Evolutionary conservation across 352 stramenopile genomes (phyloP), one percentile per base, ranked within the genome.

Genomic region (Pythium brassicae): DNA sequence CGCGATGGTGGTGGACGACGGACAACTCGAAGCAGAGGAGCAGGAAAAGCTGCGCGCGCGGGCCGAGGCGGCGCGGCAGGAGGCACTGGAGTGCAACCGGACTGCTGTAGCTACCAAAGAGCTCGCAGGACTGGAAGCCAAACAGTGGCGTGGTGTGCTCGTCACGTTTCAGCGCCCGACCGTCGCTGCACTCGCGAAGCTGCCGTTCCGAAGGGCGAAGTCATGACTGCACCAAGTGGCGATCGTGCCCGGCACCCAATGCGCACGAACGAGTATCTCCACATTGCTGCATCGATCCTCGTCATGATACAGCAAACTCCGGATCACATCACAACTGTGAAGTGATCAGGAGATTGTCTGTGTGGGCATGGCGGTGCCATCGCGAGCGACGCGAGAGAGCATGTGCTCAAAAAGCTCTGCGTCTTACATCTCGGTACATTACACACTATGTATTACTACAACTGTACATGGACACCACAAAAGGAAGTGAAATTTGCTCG

Each of bases 1-100:
- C 14, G 44, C 55, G 5, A 63, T 86, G 10, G 71, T 69, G 0
- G 53, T 91, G 23, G 73, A 76, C 17, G 69, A 81, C n/a, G 53
- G 54, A 4, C 69, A 65, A 9, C 29, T 86, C n/a, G 66, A 80
- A 43, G 64, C 63, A 0, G 73, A 85, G 20, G 70, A 74, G 39
- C 62, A 79, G 25, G 66, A 81, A 43, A 57, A 63, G 26, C 32
- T 57, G 50, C 61, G 51, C 14, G 40, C 65, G 39, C 57, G 44
- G 5, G 60, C 69, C 3, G 50, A 56, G 17, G 43, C 47, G 7
- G 48, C 46, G 15, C 47, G 39, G 0, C 57, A 29, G 12, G 50
- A 53, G 17, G 50, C 23, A 2, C 6, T 47, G 19, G 51, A 64
- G 34, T 48, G 40, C 9, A 56, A 76, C 45, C 57, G 53, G 46